Evolutionary conservation across 768 basidiomycete genomes (phyloP).

Genomic region (Mrakia hoshinonis): DNA sequence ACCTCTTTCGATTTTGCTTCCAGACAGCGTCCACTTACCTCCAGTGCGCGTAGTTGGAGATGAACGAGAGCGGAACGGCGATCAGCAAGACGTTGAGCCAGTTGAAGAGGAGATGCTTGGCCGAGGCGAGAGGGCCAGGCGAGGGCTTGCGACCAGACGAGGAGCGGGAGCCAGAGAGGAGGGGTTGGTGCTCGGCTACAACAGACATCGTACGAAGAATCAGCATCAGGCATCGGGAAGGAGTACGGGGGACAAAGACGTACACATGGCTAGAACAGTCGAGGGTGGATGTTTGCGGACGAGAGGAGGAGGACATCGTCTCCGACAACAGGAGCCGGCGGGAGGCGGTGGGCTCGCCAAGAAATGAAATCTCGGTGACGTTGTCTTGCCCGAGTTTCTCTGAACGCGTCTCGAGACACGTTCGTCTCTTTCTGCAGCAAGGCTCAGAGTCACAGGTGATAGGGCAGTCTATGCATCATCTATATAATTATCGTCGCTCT

Average conservation of each 20-base stretch:
- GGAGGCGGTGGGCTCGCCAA: too few relatives aligned
- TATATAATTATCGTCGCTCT: not conserved
- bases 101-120: conserved; percentile 38
- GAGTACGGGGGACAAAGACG: not conserved
- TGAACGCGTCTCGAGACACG: too few relatives aligned
- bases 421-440: too few relatives aligned
- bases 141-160: conserved; percentile 7
- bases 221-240: too few relatives aligned
- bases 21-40: conserved; percentile 1
- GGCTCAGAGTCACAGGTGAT: not conserved
- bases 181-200: conserved; percentile 2
- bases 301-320: not conserved
- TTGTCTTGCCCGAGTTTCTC: too few relatives aligned
- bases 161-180: not conserved
- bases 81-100: conserved; percentile 26
- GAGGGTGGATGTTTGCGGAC: not conserved
- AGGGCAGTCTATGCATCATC: not conserved
- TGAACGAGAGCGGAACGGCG: conserved; percentile 13
- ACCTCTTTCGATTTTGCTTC: not conserved
- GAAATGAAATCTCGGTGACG: too few relatives aligned
- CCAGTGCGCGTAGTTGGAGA: conserved; percentile 16
- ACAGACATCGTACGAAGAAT: not conserved
- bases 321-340: not conserved
- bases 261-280: not conserved
- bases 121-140: conserved; percentile 31